phyloP scores from a whole-genome alignment of 768 basidiomycete species.

The Rhodosporidiobolus odoratus region DNA sequence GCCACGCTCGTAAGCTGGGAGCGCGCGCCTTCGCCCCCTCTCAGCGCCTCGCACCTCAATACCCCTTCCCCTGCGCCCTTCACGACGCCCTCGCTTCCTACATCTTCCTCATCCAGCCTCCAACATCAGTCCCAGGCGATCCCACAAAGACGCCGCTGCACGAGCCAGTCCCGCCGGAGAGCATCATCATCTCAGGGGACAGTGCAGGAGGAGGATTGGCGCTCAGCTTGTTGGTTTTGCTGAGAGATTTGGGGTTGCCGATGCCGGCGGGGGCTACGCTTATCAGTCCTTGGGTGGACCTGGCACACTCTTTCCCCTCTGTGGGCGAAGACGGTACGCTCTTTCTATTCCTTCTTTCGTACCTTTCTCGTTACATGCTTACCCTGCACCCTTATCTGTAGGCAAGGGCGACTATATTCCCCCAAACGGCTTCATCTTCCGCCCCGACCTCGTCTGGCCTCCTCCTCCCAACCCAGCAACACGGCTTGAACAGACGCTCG shows the following conservation, averaged over 20 bases:
- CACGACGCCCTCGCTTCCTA: conserved; percentile 87
- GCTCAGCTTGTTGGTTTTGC: conserved; percentile 64
- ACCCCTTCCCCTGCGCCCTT: conserved; percentile 73
- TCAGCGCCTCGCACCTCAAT: conserved; percentile 77
- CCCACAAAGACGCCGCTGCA: conserved; percentile 49
- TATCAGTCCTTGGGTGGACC: conserved; percentile 83
- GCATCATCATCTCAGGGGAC: conserved; percentile 81
- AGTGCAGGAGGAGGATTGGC: conserved; percentile 87
- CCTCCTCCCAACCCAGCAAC: conserved; percentile 42
- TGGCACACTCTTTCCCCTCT: conserved; percentile 90
- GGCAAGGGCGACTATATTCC: conserved; percentile 31
- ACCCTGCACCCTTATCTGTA: not conserved
- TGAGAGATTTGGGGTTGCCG: conserved; percentile 77
- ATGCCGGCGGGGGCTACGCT: conserved; percentile 67
- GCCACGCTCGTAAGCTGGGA: conserved; percentile 48
- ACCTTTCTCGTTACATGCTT: not conserved
- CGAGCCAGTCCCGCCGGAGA: conserved; percentile 67
- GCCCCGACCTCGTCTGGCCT: conserved; percentile 48
- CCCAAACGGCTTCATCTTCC: conserved; percentile 46
- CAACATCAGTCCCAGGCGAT: conserved; percentile 47
- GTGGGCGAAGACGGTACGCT: conserved; percentile 52
- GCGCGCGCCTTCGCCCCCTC: conserved; percentile 46
- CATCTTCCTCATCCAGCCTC: conserved; percentile 79
- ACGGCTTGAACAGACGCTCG: conserved; percentile 9
- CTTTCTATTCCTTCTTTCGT: not conserved